These are phyloP conservation scores for Phialemoniopsis sp. DNA, from an alignment of 2,329 filamentous ascomycete genomes.

Conservation along the genomic window DNA sequence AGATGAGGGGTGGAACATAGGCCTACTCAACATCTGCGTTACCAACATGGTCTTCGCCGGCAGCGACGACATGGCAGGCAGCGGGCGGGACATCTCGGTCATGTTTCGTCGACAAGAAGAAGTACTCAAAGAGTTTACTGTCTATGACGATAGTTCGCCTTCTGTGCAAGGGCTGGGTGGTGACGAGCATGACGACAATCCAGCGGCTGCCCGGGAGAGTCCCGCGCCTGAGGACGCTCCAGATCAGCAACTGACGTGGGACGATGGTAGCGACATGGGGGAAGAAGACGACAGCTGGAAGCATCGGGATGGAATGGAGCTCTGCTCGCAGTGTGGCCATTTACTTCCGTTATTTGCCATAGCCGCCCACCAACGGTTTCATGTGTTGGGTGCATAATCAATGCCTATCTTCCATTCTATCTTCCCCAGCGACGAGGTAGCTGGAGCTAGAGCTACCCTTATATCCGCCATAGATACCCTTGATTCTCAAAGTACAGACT, in stretches of 20 bases:
- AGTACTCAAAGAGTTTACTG: constrained; percentile 62
- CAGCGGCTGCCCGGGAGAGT: too few relatives aligned
- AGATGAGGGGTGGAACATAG: constrained; percentile 64
- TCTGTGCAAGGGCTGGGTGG: neutral
- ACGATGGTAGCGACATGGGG: constrained; percentile 1
- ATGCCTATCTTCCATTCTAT: neutral
- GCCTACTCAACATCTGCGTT: constrained; percentile 81
- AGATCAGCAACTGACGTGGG: neutral
- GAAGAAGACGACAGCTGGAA: constrained; percentile 1
- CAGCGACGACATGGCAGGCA: constrained; percentile 33
- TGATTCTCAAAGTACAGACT: neutral
- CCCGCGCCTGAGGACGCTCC: too few relatives aligned
- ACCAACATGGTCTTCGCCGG: constrained; percentile 72
- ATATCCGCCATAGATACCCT: too few relatives aligned
- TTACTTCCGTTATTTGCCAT: constrained; percentile 19
- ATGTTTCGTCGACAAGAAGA: constrained; percentile 80
- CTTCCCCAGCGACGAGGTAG: neutral
- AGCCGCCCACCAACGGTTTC: constrained; percentile 20
- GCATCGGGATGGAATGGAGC: constrained; percentile 6
- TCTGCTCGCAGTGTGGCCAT: constrained; percentile 17
- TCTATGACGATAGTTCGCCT: constrained; percentile 34
- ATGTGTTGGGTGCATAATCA: constrained; percentile 10
- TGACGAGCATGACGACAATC: neutral
- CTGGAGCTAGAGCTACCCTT: neutral
- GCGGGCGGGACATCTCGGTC: constrained; percentile 71